Conservation (phyloP, 129 eudicot genomes). For the Daucus carota region DNA sequence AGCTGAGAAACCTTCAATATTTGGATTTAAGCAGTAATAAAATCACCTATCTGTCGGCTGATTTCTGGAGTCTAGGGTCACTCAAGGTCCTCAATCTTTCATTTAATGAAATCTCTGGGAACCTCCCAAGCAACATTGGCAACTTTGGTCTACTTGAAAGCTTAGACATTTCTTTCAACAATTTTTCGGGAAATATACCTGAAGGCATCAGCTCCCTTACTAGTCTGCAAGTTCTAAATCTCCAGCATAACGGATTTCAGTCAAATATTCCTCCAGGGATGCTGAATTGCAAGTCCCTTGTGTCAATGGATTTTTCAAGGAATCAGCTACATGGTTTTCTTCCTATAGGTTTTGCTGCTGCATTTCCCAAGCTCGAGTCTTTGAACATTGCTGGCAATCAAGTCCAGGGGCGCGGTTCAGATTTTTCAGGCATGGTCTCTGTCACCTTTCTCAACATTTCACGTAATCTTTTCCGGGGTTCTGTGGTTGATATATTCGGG, state of each 20-base stretch:
- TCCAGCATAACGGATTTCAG: conserved; percentile 46
- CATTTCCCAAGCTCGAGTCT: conserved; percentile 7
- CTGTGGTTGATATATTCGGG: neutral
- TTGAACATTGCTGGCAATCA: neutral
- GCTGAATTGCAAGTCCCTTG: conserved; percentile 4
- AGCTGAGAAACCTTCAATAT: conserved; percentile 49
- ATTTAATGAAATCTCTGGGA: conserved; percentile 40
- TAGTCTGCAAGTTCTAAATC: conserved; percentile 42
- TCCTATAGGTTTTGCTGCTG: conserved; percentile 1
- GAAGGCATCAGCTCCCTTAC: conserved; percentile 56
- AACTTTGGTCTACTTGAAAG: conserved; percentile 63
- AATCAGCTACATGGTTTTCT: neutral
- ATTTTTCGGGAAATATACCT: conserved; percentile 49
- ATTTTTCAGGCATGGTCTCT: neutral
- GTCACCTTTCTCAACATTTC: conserved; percentile 2
- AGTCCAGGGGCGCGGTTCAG: neutral
- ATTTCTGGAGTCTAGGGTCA: conserved; percentile 75
- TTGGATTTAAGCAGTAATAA: conserved; percentile 71
- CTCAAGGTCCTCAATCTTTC: conserved; percentile 62
- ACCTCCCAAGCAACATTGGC: conserved; percentile 62
- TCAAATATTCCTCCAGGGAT: conserved; percentile 51
- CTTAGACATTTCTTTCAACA: conserved; percentile 64
- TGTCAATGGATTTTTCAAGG: neutral
- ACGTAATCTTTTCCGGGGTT: neutral
- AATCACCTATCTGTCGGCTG: conserved; percentile 58